phyloP scores from a whole-genome alignment of 75 land plant genomes.

The Chamaecyparis obtusa region DNA sequence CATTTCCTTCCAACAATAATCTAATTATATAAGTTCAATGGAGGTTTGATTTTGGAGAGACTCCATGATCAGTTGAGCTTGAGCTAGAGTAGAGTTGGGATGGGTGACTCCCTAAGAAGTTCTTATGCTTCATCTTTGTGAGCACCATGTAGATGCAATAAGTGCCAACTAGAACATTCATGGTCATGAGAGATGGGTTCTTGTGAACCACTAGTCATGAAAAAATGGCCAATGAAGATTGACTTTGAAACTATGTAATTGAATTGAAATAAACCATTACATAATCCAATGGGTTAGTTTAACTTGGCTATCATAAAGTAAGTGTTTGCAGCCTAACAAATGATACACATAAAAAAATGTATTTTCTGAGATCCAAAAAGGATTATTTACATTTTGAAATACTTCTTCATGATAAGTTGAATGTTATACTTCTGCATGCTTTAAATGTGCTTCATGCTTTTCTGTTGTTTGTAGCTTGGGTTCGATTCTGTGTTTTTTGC shows the following conservation, averaged over 20 bases:
- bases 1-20: not conserved
- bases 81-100: too few relatives aligned
- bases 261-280: too few relatives aligned
- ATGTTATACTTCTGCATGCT: not conserved
- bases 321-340: not conserved
- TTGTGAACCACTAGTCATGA: too few relatives aligned
- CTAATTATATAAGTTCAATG: not conserved
- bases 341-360: not conserved
- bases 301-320: not conserved
- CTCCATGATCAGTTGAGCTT: too few relatives aligned
- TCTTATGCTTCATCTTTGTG: too few relatives aligned
- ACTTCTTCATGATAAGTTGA: not conserved
- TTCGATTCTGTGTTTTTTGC: conserved; percentile 75
- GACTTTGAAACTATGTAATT: too few relatives aligned
- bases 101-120: too few relatives aligned
- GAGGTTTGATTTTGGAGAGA: too few relatives aligned
- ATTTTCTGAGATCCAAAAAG: not conserved
- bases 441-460: not conserved
- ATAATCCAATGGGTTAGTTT: not conserved
- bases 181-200: too few relatives aligned
- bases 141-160: too few relatives aligned
- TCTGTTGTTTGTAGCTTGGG: conserved; percentile 46
- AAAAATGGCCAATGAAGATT: too few relatives aligned
- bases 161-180: too few relatives aligned
- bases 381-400: not conserved